Evolutionary conservation across 164 flowering plant genomes (phyloP), one percentile per base, ranked within the genome.

Genomic region (Echeveria elegans): DNA sequence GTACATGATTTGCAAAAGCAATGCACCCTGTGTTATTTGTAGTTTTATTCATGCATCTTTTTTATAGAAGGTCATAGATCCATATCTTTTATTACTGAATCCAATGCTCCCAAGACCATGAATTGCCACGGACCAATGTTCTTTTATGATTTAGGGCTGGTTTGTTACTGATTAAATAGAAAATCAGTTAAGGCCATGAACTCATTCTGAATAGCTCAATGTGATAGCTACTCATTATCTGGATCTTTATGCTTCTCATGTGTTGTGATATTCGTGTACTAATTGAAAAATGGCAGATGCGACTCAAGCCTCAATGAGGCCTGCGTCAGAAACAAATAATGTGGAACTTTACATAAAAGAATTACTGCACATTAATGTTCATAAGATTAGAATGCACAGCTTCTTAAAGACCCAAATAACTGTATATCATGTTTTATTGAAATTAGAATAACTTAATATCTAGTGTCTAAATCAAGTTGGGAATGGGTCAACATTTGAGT

Each of bases 1-100:
- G 98, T 89, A 68, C 5, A 26, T 50, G 56, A 3, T 18, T 26
- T 4, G 31, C 3, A 26, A 24, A 9, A 11, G 60, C 7, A 24
- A 24, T 53, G 31, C 29, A 53, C 18, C 56, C 56, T 6, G 26
- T 50, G 11, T n/a, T 50, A 14, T 53, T 52, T 0, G 1, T 53
- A 10, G 28, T 53, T 26, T 53, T 23, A 23, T 52, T 52, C 52
- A 16, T 47, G 18, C n/a, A n/a, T n/a, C n/a, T n/a, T n/a, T 48
- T 16, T 34, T 34, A 28, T 67, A 18, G n/a, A n/a, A n/a, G n/a
- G n/a, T 19, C 11, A 48, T 2, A 3, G 29, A 41, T 53, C 21
- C 47, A 63, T 50, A 19, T 36, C 12, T 52, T 32, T 52, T 52
- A 11, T 4, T 52, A 10, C 7, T 52, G 58, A 52, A 21, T 52